phyloP scores from a whole-genome alignment of 2,329 filamentous ascomycete genomes.

The Ophiocordyceps camponoti-floridani region DNA sequence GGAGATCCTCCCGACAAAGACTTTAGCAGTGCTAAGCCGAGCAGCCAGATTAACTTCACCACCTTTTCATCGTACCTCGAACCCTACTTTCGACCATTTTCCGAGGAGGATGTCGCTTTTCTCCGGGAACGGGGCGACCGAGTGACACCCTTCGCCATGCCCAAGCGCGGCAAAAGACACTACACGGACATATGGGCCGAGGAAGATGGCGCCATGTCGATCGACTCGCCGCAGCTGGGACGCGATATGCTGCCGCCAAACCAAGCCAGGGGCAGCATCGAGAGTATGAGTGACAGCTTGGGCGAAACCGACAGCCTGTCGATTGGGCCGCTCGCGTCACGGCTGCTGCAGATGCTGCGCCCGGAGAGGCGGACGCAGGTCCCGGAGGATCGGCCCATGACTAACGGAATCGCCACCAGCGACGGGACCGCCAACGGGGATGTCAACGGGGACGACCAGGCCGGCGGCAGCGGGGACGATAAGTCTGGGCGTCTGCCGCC shows the following conservation, averaged over 20 bases:
- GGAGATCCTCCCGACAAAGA: conserved; percentile 86
- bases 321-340: conserved; percentile 67
- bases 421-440: conserved; percentile 38
- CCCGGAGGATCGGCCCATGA: conserved; percentile 37
- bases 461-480: conserved; percentile 14
- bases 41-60: conserved; percentile 82
- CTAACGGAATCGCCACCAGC: conserved; percentile 32
- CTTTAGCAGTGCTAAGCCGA: conserved; percentile 85
- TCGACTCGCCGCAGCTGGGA: conserved; percentile 45
- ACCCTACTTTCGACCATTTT: conserved; percentile 74
- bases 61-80: conserved; percentile 91
- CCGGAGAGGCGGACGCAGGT: conserved; percentile 47
- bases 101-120: conserved; percentile 88
- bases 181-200: conserved; percentile 90
- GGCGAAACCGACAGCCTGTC: conserved; percentile 81
- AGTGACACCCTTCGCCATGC: conserved; percentile 66
- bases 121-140: conserved; percentile 80
- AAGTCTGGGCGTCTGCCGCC: conserved; percentile 33
- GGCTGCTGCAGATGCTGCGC: conserved; percentile 64
- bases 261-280: conserved; percentile 68
- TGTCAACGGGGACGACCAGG: conserved; percentile 16
- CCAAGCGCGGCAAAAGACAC: conserved; percentile 64
- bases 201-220: conserved; percentile 66
- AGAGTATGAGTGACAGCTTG: conserved; percentile 72
- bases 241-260: conserved; percentile 58